Percentiles rank a stretch among this genome's conserved stretches.
Conservation (phyloP, 768 basidiomycete species). For the Tylopilus rubrobrunneus region DNA sequence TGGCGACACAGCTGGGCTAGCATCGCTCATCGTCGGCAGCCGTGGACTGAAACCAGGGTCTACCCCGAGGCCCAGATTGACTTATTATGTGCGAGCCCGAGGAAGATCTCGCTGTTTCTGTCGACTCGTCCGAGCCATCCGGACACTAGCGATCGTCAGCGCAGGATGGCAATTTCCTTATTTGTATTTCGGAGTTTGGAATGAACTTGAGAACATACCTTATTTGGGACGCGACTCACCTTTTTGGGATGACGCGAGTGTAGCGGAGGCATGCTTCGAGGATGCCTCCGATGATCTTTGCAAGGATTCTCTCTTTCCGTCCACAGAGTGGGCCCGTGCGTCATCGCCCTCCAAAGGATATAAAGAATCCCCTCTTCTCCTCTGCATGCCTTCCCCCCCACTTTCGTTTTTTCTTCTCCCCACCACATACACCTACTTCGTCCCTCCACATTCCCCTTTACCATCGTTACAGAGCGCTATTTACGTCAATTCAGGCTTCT, state of each 20-base stretch:
- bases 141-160: slow-evolving; percentile 9
- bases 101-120: too few species aligned
- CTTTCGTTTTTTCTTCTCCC: slow-evolving; percentile 6
- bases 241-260: slow-evolving; percentile 9
- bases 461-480: slow-evolving; percentile 9
- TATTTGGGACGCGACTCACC: slow-evolving; percentile 19
- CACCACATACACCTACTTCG: slow-evolving; percentile 19
- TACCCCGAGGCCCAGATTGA: too few species aligned
- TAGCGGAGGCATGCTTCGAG: slow-evolving; percentile 23
- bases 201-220: slow-evolving; percentile 27
- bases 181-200: slow-evolving; percentile 16
- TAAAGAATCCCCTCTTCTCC: slow-evolving; percentile 18
- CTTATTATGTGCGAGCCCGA: too few species aligned
- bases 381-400: slow-evolving; percentile 7
- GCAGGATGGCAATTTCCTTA: slow-evolving; percentile 15
- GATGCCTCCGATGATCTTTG: slow-evolving; percentile 17
- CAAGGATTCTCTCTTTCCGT: slow-evolving; percentile 19
- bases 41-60: too few species aligned
- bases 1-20: too few species aligned
- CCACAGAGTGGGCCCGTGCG: slow-evolving; percentile 27
- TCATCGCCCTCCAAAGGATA: slow-evolving; percentile 20
- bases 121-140: background rate
- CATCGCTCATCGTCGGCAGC: too few species aligned
- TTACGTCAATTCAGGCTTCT: slow-evolving; percentile 23
- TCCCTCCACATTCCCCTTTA: slow-evolving; percentile 8